phyloP scores from a whole-genome alignment of 202 grass and related monocot genomes.

The Tripidium arundinaceum region DNA sequence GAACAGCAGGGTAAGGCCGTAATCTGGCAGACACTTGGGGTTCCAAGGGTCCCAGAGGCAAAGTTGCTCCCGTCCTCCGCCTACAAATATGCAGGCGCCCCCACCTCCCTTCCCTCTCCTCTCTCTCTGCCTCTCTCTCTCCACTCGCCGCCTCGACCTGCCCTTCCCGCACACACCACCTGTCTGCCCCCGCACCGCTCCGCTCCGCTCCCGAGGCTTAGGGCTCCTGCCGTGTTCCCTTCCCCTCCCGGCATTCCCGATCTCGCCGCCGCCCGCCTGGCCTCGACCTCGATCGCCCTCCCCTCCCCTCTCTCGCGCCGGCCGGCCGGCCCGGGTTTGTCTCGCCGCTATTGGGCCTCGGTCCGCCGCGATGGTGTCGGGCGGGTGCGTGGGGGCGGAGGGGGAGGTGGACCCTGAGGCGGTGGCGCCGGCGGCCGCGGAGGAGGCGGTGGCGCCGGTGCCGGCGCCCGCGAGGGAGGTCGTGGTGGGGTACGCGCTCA shows the following conservation, averaged over 20 bases:
- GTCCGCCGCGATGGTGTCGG: slow-evolving; percentile 40
- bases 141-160: slow-evolving; percentile 29
- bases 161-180: slow-evolving; percentile 33
- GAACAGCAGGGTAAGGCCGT: too few species aligned
- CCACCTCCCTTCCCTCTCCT: not conserved
- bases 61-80: slow-evolving; percentile 34
- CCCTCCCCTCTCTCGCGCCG: not conserved
- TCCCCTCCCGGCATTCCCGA: slow-evolving; percentile 38
- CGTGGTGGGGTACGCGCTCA: slow-evolving; percentile 81
- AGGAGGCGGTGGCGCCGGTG: not conserved
- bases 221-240: slow-evolving; percentile 18
- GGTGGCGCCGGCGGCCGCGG: not conserved
- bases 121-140: not conserved
- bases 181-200: slow-evolving; percentile 17
- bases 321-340: not conserved
- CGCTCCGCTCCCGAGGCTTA: slow-evolving; percentile 23
- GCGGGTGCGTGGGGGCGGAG: slow-evolving; percentile 36
- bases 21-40: too few species aligned
- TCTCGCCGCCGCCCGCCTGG: slow-evolving; percentile 26
- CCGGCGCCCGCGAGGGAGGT: slow-evolving; percentile 42
- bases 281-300: not conserved
- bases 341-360: not conserved
- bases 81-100: slow-evolving; percentile 55
- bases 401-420: slow-evolving; percentile 14
- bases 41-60: slow-evolving; percentile 34